Base-by-base conservation (phyloP, 345 rosid species). In the Gossypium longicalyx region DNA sequence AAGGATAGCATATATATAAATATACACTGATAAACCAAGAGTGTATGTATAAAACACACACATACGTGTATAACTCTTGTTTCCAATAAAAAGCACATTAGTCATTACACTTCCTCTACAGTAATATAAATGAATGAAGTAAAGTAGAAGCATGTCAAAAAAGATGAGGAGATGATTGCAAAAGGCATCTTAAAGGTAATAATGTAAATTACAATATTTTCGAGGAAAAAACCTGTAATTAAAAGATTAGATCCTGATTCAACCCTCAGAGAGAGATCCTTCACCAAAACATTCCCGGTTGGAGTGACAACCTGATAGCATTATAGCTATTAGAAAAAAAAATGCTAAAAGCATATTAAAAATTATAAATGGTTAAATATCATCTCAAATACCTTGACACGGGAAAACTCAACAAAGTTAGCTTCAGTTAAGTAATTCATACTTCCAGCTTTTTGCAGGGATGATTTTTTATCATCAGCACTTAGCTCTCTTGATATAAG, bases 181-280 rank as follows among this genome's bases (percentile, higher is more conserved):
- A 27, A 60, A 61, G 22, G 41, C 22, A 34, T 11, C 65, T 56
- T 19, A 57, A 72, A 22, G 5, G 52, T 34, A 3, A 74, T 16
- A 70, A 16, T 23, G 64, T 10, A 20, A 61, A 62, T 72, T 48
- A 41, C 62, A 72, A 76, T 52, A 23, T 78, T 69, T 58, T 72
- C 62, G 23, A 67, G 41, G 38, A 57, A 80, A 75, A 3, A 66
- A 25, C 99, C 99, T 89, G 99, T 96, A 77, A 96, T 96, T 85
- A 96, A 80, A 71, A 96, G 93, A 86, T 96, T 96, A 72, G 97
- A 93, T 70, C 99, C 97, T 71, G 97, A 84, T 80, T 91, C 93
- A 77, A 96, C 91, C 85, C 79, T 91, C 80, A 96, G 88, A 76
- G 85, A 86, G 81, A 96, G 89, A 85, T 93, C 93, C 86, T 91